Conservation (phyloP, 495 filamentous ascomycete genomes). For the Penicillium manginii region DNA sequence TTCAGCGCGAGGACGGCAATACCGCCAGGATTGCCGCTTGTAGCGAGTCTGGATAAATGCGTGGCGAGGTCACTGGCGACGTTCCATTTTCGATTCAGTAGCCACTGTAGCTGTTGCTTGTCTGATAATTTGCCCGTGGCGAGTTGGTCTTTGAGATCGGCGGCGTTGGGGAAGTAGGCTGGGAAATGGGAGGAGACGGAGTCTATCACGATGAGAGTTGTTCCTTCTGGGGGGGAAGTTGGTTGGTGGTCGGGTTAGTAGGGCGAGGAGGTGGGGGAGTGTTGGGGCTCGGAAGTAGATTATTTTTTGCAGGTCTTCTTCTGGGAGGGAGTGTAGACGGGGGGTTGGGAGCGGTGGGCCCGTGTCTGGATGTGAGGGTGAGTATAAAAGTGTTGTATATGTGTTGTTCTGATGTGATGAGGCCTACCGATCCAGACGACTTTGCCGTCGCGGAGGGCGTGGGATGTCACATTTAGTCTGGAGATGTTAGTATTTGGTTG, state of each 20-base stretch:
- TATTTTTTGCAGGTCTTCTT: constrained; percentile 33
- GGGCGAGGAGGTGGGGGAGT: constrained; percentile 76
- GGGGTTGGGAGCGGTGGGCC: constrained; percentile 45
- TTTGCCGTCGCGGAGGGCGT: constrained; percentile 60
- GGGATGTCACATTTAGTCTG: constrained; percentile 71
- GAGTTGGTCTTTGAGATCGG: constrained; percentile 43
- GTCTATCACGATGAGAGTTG: constrained; percentile 74
- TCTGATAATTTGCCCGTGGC: constrained; percentile 29
- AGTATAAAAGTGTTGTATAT: no score
- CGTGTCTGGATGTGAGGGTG: constrained; percentile 44
- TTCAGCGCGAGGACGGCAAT: constrained; percentile 71
- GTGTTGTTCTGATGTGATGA: not conserved
- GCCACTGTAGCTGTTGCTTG: constrained; percentile 55
- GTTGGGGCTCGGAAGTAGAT: constrained; percentile 53
- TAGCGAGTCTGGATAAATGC: constrained; percentile 66
- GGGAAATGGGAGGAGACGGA: constrained; percentile 74
- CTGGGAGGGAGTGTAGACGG: constrained; percentile 42
- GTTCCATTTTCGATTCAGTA: constrained; percentile 63
- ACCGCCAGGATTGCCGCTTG: constrained; percentile 46
- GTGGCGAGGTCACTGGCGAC: constrained; percentile 60
- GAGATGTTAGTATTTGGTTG: not conserved
- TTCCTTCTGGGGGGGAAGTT: constrained; percentile 60
- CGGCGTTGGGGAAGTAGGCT: constrained; percentile 66
- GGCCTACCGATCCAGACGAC: constrained; percentile 88
- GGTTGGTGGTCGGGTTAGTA: constrained; percentile 65